Evolutionary conservation across 371 early-diverging fungal genomes (phyloP).

Genomic region (Mucor irregularis): DNA sequence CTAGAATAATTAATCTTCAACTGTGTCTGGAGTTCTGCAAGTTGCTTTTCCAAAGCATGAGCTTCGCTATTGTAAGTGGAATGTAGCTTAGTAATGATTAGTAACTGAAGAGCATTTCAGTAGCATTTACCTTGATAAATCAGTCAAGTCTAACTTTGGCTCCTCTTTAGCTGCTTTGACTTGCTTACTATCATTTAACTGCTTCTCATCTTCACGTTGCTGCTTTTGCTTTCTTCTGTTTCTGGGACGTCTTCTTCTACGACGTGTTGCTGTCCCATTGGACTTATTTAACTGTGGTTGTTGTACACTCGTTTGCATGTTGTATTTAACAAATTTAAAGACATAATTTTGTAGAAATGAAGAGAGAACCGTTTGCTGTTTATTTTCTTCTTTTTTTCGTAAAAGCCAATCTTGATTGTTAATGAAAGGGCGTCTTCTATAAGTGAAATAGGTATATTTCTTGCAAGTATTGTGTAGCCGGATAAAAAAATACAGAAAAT

Average conservation of each 20-base stretch:
- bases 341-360: slow-evolving; percentile 10
- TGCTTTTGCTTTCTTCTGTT: slow-evolving; percentile 25
- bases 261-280: slow-evolving; percentile 18
- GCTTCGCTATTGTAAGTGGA: slow-evolving; percentile 34
- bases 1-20: slow-evolving; percentile 39
- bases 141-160: slow-evolving; percentile 2
- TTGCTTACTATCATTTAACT: not conserved
- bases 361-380: not conserved
- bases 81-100: not conserved
- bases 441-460: too few species aligned
- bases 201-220: not conserved
- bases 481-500: too few species aligned
- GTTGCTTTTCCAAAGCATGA: slow-evolving; percentile 49
- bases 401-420: not conserved
- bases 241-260: slow-evolving; percentile 32
- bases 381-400: not conserved
- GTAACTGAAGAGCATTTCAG: not conserved
- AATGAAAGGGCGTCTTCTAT: not conserved
- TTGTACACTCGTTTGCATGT: slow-evolving; percentile 17
- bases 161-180: not conserved
- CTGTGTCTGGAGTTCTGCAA: slow-evolving; percentile 43
- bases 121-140: slow-evolving; percentile 1
- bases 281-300: not conserved
- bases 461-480: too few species aligned
- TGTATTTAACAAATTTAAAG: slow-evolving; percentile 5